These are phyloP conservation scores for Jackrogersella multiformis DNA, from an alignment of 495 filamentous ascomycete genomes.

Conservation along the genomic window DNA sequence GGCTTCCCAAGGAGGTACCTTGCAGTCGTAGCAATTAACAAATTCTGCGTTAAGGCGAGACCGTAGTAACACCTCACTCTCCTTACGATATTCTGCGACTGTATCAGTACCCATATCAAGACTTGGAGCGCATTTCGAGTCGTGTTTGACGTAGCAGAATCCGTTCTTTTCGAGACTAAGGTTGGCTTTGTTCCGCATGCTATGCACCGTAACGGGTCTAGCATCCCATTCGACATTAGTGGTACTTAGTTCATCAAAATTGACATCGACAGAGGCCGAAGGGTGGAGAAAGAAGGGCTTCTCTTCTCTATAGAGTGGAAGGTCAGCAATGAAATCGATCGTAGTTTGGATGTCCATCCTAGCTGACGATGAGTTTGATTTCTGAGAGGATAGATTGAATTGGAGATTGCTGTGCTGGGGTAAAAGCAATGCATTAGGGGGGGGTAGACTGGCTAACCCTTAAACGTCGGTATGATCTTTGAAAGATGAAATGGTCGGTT, in stretches of 20 bases:
- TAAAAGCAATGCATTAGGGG: too few relatives aligned
- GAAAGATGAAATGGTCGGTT: too few relatives aligned
- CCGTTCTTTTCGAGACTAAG: conserved; percentile 17
- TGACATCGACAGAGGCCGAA: conserved; percentile 2
- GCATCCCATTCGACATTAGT: conserved; percentile 23
- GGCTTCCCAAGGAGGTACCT: conserved; percentile 5
- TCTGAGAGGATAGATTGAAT: too few relatives aligned
- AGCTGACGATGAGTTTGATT: not conserved
- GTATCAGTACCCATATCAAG: not conserved
- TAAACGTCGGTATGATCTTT: too few relatives aligned
- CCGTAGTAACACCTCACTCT: conserved; percentile 5
- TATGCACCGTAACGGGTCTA: conserved; percentile 8
- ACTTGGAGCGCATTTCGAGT: conserved; percentile 3
- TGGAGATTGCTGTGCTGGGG: too few relatives aligned
- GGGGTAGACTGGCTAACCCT: too few relatives aligned
- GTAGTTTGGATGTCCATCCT: not conserved
- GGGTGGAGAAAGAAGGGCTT: conserved; percentile 22
- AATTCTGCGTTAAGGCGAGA: conserved; percentile 17
- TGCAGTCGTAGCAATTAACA: conserved; percentile 20
- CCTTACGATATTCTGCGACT: conserved; percentile 9
- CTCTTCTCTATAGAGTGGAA: conserved; percentile 12
- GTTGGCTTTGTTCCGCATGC: conserved; percentile 3
- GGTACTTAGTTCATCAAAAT: conserved; percentile 6
- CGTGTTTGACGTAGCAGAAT: conserved; percentile 20
- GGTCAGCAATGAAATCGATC: conserved; percentile 20